Conservation (phyloP, 169 alveolate species). For the Theileria sp. region DNA sequence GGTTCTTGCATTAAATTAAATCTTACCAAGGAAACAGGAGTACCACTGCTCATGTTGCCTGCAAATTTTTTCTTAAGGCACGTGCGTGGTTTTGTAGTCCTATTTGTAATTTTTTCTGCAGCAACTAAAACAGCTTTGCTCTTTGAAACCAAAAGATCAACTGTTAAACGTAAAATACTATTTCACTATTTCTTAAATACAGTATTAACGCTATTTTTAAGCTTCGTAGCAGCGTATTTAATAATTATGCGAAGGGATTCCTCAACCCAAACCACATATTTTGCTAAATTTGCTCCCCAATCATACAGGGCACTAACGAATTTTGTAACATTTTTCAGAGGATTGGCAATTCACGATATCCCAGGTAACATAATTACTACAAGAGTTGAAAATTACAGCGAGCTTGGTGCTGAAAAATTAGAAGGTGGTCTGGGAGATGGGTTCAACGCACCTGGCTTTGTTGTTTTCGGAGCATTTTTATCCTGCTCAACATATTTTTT, state of each 20-base stretch:
- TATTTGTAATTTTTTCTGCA: conserved; percentile 12
- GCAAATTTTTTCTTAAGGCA: conserved; percentile 27
- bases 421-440: conserved; percentile 35
- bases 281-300: not conserved
- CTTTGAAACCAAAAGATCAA: conserved; percentile 18
- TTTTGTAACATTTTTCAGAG: conserved; percentile 20
- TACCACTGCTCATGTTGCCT: conserved; percentile 6
- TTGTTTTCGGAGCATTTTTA: conserved; percentile 16
- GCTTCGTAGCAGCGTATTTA: conserved; percentile 2
- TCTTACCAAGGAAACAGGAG: conserved; percentile 13
- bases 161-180: conserved; percentile 15
- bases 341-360: conserved; percentile 22
- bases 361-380: conserved; percentile 35
- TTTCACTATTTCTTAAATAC: conserved; percentile 11
- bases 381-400: conserved; percentile 28
- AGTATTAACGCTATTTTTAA: not conserved
- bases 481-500: conserved; percentile 18
- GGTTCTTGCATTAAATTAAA: conserved; percentile 1
- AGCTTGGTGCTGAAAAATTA: conserved; percentile 4
- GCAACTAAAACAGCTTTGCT: conserved; percentile 10
- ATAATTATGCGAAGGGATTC: conserved; percentile 10
- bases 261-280: not conserved
- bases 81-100: conserved; percentile 27
- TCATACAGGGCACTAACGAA: conserved; percentile 15
- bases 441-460: conserved; percentile 35